Conservation (phyloP, 768 basidiomycete genomes). For the Hygrocybe coccinea region DNA sequence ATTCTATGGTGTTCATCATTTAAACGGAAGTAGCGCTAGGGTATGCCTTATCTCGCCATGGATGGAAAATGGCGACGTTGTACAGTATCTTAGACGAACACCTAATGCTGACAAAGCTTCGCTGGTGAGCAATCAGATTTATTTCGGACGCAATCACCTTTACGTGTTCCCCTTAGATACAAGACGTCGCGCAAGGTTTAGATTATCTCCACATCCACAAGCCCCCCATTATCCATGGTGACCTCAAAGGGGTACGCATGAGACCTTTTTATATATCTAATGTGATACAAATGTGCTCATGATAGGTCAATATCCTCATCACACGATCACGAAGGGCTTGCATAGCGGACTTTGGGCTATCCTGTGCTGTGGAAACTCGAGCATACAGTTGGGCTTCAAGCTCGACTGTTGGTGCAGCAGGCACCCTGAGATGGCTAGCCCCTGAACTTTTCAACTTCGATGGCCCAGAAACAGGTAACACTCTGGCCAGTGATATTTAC, state of each 20-base stretch:
- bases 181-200: constrained; percentile 35
- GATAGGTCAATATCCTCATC: constrained; percentile 25
- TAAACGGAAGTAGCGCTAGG: not conserved
- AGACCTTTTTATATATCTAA: no score
- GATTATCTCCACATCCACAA: constrained; percentile 35
- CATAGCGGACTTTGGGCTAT: constrained; percentile 32
- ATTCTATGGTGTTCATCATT: not conserved
- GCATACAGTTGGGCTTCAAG: constrained; percentile 8
- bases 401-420: constrained; percentile 11
- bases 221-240: constrained; percentile 40
- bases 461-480: constrained; percentile 11
- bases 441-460: constrained; percentile 22
- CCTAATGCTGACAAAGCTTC: not conserved
- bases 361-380: constrained; percentile 16
- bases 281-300: not conserved
- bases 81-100: not conserved
- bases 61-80: constrained; percentile 1
- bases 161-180: constrained; percentile 22
- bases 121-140: constrained; percentile 7
- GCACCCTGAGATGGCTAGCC: constrained; percentile 28
- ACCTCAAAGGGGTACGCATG: constrained; percentile 37
- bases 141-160: not conserved
- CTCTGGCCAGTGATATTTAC: constrained; percentile 24
- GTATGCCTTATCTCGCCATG: constrained; percentile 2
- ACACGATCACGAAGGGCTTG: constrained; percentile 15